These are phyloP conservation scores for Lepidium aucheri DNA, from an alignment of 345 rosid genomes.

Conservation along the genomic window DNA sequence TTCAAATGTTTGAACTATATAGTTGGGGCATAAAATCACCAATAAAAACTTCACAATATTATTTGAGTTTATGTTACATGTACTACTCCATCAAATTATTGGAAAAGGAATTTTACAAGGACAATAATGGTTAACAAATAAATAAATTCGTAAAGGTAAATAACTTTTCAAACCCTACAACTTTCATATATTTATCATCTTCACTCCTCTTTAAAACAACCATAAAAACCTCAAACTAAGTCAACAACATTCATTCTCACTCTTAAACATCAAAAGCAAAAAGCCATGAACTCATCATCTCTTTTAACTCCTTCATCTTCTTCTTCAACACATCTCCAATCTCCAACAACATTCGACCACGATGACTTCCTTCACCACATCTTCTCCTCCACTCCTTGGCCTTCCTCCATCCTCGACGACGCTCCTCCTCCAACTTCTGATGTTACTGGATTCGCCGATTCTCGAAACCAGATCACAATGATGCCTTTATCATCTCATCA, in stretches of 20 bases:
- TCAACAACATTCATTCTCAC: constrained; percentile 8
- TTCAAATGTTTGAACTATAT: no score
- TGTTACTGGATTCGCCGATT: constrained; percentile 29
- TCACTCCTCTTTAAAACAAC: not conserved
- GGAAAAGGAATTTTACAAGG: not conserved
- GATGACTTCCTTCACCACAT: constrained; percentile 82
- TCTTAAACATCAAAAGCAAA: not conserved
- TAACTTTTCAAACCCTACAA: not conserved
- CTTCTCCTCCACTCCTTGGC: constrained; percentile 58
- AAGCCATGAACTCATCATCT: constrained; percentile 17
- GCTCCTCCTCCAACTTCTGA: constrained; percentile 10
- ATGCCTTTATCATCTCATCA: constrained; percentile 18
- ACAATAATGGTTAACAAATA: not conserved
- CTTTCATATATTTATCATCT: not conserved
- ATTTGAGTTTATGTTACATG: no score
- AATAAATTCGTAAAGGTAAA: not conserved
- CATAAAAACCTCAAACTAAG: constrained; percentile 9
- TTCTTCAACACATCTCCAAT: constrained; percentile 22
- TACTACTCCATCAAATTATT: no score
- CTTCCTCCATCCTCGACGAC: constrained; percentile 19
- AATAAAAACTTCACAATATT: no score
- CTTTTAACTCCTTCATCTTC: constrained; percentile 20
- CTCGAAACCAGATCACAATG: constrained; percentile 50
- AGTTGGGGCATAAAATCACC: no score
- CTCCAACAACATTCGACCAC: constrained; percentile 27